phyloP scores from a whole-genome alignment of 371 early-diverging fungal species.

The Amoeboradix gromovi region DNA sequence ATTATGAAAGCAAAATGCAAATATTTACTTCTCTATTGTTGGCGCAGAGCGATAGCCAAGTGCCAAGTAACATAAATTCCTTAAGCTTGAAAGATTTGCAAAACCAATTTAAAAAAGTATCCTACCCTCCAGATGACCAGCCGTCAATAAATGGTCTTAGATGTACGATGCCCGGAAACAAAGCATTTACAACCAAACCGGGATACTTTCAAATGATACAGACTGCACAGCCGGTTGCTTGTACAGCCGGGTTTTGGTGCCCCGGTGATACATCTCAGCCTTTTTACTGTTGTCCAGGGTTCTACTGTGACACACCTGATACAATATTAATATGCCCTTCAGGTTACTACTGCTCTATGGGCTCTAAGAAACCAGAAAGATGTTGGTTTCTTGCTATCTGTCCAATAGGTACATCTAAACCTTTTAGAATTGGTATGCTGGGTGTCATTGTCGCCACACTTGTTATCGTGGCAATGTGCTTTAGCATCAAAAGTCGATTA shows the following conservation, averaged over 20 bases:
- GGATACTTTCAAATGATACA: background rate
- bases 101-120: background rate
- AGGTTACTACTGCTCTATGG: background rate
- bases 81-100: background rate
- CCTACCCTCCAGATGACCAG: background rate
- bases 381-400: background rate
- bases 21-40: too few species aligned
- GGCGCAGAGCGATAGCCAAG: too few species aligned
- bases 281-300: slow-evolving; percentile 17
- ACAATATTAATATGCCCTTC: slow-evolving; percentile 2
- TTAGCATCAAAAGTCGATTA: slow-evolving; percentile 3
- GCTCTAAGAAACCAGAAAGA: background rate
- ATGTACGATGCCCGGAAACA: background rate
- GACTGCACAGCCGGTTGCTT: background rate
- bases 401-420: background rate
- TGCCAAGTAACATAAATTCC: too few species aligned
- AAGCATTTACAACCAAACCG: background rate
- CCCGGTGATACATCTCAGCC: slow-evolving; percentile 18
- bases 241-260: slow-evolving; percentile 3
- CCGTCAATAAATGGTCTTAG: background rate
- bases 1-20: too few species aligned
- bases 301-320: slow-evolving; percentile 8
- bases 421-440: slow-evolving; percentile 1
- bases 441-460: slow-evolving; percentile 2
- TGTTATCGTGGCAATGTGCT: slow-evolving; percentile 5